phyloP scores from a whole-genome alignment of 2,329 filamentous ascomycete genomes.

The Colletotrichum tofieldiae region DNA sequence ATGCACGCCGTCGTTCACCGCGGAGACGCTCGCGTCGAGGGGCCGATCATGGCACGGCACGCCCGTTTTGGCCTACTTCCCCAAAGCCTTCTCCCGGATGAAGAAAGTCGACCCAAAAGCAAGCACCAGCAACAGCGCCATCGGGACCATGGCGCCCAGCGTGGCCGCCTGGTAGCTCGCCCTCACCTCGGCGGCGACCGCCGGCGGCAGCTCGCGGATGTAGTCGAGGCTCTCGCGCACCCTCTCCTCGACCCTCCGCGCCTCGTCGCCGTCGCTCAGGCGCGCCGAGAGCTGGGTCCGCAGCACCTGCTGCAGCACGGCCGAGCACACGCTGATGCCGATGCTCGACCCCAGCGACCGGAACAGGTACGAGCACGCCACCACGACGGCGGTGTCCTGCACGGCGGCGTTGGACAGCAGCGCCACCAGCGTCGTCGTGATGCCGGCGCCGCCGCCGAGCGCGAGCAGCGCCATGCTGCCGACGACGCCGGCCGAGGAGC shows the following conservation, averaged over 20 bases:
- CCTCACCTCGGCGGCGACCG: conserved; percentile 71
- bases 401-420: conserved; percentile 79
- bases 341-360: conserved; percentile 83
- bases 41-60: background rate
- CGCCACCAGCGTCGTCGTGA: conserved; percentile 81
- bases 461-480: conserved; percentile 69
- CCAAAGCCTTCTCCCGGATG: conserved; percentile 71
- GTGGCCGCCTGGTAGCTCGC: conserved; percentile 73
- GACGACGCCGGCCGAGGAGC: conserved; percentile 68
- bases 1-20: too few species aligned
- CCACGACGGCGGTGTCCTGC: conserved; percentile 81
- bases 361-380: conserved; percentile 87
- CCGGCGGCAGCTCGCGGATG: conserved; percentile 75
- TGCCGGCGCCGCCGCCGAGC: conserved; percentile 64
- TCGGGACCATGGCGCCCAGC: conserved; percentile 58
- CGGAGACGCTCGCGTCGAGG: background rate
- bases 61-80: conserved; percentile 46
- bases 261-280: conserved; percentile 71
- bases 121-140: conserved; percentile 53
- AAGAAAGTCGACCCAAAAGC: conserved; percentile 63
- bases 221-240: conserved; percentile 81
- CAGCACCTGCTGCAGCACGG: conserved; percentile 79
- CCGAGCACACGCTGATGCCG: conserved; percentile 80
- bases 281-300: conserved; percentile 68
- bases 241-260: conserved; percentile 76